Base-by-base conservation (phyloP, 495 filamentous ascomycete genomes). In the Podospora conica region DNA sequence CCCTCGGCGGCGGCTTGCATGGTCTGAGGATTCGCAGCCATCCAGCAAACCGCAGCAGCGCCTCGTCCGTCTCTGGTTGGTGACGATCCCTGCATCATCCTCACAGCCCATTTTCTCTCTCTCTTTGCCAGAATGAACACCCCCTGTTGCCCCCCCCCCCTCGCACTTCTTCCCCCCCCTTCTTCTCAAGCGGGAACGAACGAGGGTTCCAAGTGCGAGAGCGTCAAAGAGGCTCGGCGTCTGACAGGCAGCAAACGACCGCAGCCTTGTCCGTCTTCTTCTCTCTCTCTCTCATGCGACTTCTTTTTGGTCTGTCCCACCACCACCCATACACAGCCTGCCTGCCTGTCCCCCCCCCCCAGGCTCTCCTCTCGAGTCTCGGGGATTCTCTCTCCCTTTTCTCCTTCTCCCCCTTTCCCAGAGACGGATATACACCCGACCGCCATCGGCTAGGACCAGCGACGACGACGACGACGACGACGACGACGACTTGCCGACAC, bases 41-140 rank as follows among this genome's bases (percentile, higher is more conserved):
- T 24, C 48, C 33, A 63, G 40, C 18, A 48, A 28, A 23, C n/a
- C 48, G 31, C 61, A 55, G 40, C 40, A 59, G 57, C 22, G 48
- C 54, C 61, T 28, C 40, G 40, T 48, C 27, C 58, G 28, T 24
- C 61, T 54, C 40, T 31, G 61, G 61, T 63, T 63, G 61, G 61
- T 63, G 61, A 29, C 40, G 4, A 54, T 24, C 61, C 59, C 59
- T 61, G 59, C 59, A 53, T 22, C 59, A 53, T 22, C 20, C 48
- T 53, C 61, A 25, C 61, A 63, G 61, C 63, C 63, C 40, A 48
- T 48, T 58, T 64, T 64, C n/a, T 33, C 62, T 64, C 54, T 55
- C 63, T 24, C 54, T 64, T 55, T 28, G 12, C 27, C 54, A 57
- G 22, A 27, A 55, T n/a, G n/a, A 27, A 21, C 63, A 24, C 25